Conservation (phyloP, 805 yeast species). For the Yamadazyma phyllophila region DNA sequence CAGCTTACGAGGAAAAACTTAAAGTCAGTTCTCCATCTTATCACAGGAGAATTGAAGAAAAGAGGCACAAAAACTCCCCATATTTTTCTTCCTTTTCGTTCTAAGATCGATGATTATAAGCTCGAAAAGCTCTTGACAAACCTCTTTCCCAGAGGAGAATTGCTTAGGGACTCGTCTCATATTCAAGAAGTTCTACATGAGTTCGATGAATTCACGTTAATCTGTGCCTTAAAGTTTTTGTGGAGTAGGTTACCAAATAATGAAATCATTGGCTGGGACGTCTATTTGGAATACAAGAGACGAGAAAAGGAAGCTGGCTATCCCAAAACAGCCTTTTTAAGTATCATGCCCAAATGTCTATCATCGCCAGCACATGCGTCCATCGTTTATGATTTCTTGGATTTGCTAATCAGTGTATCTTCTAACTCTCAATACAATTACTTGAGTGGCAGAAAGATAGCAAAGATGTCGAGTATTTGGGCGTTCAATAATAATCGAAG, state of each 20-base stretch:
- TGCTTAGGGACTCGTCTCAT: conserved; percentile 23
- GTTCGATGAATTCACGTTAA: conserved; percentile 65
- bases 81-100: conserved; percentile 73
- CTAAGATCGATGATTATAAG: conserved; percentile 60
- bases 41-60: conserved; percentile 70
- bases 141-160: conserved; percentile 58
- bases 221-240: conserved; percentile 72
- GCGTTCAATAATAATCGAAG: conserved; percentile 50
- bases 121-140: conserved; percentile 55
- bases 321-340: conserved; percentile 72
- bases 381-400: conserved; percentile 84
- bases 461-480: conserved; percentile 85
- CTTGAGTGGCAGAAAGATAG: conserved; percentile 74
- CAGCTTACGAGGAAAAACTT: conserved; percentile 64
- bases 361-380: conserved; percentile 86
- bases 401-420: conserved; percentile 71
- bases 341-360: conserved; percentile 80
- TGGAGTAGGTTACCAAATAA: conserved; percentile 84
- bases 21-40: conserved; percentile 62
- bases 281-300: conserved; percentile 66
- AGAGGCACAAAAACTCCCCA: conserved; percentile 73
- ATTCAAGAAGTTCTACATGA: conserved; percentile 39
- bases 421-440: conserved; percentile 77
- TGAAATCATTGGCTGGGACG: conserved; percentile 83
- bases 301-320: conserved; percentile 63